Evolutionary conservation across 345 rosid species (phyloP).

Genomic region (Limnanthes douglasii): DNA sequence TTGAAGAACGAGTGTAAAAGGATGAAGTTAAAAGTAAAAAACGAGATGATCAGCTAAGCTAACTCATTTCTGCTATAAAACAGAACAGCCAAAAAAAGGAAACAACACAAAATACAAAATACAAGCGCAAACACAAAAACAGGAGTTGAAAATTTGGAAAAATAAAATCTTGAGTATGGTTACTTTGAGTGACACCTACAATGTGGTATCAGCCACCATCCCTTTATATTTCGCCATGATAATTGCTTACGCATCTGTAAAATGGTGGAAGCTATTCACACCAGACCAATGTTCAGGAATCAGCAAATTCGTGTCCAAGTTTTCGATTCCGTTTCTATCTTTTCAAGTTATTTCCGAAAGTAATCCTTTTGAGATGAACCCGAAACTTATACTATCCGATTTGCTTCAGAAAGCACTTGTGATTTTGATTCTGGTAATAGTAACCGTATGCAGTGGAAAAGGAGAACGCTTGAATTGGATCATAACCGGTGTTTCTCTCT

Average conservation of each 20-base stretch:
- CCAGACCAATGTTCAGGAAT: constrained; percentile 84
- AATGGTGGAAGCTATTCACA: constrained; percentile 53
- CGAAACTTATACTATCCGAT: constrained; percentile 43
- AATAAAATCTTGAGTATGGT: constrained; percentile 23
- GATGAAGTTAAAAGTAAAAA: no score
- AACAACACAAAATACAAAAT: no score
- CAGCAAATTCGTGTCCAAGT: constrained; percentile 80
- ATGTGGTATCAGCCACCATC: constrained; percentile 65
- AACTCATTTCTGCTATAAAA: no score
- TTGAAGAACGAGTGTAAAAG: no score
- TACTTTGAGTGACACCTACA: constrained; percentile 41
- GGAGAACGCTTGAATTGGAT: constrained; percentile 39
- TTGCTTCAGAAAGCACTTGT: constrained; percentile 54
- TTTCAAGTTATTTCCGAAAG: constrained; percentile 56
- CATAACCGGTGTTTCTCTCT: constrained; percentile 57
- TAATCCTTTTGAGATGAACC: constrained; percentile 71
- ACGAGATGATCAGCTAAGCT: no score
- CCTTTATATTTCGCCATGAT: constrained; percentile 74
- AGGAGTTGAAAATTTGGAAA: not conserved
- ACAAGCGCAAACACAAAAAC: constrained; percentile 3
- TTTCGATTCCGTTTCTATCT: constrained; percentile 64
- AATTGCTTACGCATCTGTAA: constrained; percentile 53
- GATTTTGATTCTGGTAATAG: constrained; percentile 16
- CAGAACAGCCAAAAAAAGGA: no score
- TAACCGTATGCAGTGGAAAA: constrained; percentile 21